Conservation (phyloP, 1,139 yeast species). For the Wickerhamomyces sp. region DNA sequence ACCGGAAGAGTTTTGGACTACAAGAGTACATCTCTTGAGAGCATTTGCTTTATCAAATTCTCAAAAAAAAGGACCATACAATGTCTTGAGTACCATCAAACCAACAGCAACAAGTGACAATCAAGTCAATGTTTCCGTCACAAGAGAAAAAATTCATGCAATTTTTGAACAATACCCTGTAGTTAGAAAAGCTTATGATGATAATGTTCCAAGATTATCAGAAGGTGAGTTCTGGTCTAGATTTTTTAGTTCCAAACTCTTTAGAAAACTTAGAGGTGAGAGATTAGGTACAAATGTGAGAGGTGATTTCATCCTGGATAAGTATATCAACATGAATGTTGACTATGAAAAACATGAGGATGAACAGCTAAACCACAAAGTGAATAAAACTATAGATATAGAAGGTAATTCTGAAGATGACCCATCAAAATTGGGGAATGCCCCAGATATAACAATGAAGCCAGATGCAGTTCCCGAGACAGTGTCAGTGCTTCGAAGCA, state of each 20-base stretch:
- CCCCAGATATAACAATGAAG: constrained; percentile 88
- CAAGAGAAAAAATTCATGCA: constrained; percentile 84
- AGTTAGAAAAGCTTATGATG: constrained; percentile 84
- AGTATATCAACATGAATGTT: constrained; percentile 64
- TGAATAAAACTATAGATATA: constrained; percentile 64
- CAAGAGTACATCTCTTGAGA: constrained; percentile 71
- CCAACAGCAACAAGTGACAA: constrained; percentile 90
- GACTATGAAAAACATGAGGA: constrained; percentile 37
- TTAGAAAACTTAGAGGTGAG: constrained; percentile 87
- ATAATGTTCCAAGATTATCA: constrained; percentile 79
- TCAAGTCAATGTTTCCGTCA: constrained; percentile 86
- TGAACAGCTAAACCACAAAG: constrained; percentile 34
- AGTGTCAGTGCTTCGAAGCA: constrained; percentile 73
- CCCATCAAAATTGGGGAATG: constrained; percentile 69
- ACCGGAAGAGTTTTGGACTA: constrained; percentile 84
- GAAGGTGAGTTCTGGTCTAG: constrained; percentile 98
- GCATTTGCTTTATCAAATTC: constrained; percentile 81
- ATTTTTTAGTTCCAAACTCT: constrained; percentile 84
- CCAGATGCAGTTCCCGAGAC: constrained; percentile 55
- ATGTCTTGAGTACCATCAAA: constrained; percentile 86
- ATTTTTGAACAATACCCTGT: constrained; percentile 92
- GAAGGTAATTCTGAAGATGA: constrained; percentile 80
- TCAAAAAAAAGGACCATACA: constrained; percentile 90
- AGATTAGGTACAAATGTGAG: constrained; percentile 69
- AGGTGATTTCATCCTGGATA: constrained; percentile 81